Conservation (phyloP, 371 early-diverging fungal genomes). For the Rhizopus delemar region DNA sequence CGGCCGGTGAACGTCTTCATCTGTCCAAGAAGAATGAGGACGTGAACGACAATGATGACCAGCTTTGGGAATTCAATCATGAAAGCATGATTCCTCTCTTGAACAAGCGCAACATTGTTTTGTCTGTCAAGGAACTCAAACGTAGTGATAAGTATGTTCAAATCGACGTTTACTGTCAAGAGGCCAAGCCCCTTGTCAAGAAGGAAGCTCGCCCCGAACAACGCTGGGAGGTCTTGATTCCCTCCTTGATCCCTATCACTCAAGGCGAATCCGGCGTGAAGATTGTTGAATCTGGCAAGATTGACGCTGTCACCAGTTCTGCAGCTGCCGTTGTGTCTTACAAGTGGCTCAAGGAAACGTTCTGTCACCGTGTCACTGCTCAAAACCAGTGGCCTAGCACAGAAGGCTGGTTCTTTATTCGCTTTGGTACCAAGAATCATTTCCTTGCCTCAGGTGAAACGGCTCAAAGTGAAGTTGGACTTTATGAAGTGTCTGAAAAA, state of each 20-base stretch:
- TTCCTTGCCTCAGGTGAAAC: constrained; percentile 43
- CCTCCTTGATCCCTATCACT: constrained; percentile 38
- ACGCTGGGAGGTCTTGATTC: constrained; percentile 47
- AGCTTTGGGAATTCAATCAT: constrained; percentile 37
- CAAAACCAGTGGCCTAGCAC: constrained; percentile 32
- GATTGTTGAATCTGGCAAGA: constrained; percentile 39
- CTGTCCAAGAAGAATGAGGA: constrained; percentile 20
- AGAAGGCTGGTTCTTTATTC: constrained; percentile 47
- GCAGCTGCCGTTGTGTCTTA: constrained; percentile 32
- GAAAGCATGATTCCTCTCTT: constrained; percentile 33
- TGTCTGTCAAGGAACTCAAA: constrained; percentile 39
- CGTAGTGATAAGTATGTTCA: constrained; percentile 21
- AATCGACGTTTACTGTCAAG: constrained; percentile 43
- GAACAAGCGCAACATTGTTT: constrained; percentile 33
- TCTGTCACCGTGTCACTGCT: constrained; percentile 28
- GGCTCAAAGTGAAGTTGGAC: constrained; percentile 35
- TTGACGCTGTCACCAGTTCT: constrained; percentile 26
- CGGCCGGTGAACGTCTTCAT: constrained; percentile 35
- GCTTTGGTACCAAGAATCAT: constrained; percentile 37
- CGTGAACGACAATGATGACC: constrained; percentile 29
- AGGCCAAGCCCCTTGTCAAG: constrained; percentile 35
- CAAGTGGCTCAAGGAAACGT: constrained; percentile 38
- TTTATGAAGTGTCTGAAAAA: constrained; percentile 30
- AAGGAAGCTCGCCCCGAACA: constrained; percentile 39
- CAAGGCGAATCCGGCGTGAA: constrained; percentile 35